Evolutionary conservation across 257 asterid genomes (phyloP).

Genomic region (Nicotiana sylvestris): DNA sequence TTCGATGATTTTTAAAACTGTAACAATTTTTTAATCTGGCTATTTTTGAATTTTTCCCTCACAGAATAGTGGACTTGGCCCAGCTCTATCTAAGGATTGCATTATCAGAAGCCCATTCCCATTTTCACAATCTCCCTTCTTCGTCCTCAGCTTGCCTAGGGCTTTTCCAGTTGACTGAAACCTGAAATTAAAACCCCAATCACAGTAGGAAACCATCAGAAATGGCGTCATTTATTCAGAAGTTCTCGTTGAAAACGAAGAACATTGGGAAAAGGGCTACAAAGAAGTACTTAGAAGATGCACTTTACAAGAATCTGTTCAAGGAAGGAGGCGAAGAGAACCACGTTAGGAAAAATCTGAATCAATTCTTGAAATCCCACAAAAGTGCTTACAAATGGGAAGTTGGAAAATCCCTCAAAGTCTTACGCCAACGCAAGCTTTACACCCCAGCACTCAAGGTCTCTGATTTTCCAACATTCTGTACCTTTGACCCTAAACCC

Average conservation of each 20-base stretch:
- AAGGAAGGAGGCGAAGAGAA: conserved; percentile 69
- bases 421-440: conserved; percentile 68
- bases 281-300: conserved; percentile 72
- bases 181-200: not conserved
- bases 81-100: not conserved
- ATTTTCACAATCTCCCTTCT: not conserved
- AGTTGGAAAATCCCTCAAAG: conserved; percentile 66
- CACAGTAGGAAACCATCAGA: not conserved
- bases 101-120: not conserved
- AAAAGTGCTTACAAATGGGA: conserved; percentile 94
- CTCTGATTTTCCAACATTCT: not conserved
- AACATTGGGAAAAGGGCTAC: conserved; percentile 53
- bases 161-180: not conserved
- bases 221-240: conserved; percentile 85
- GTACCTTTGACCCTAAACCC: too few relatives aligned
- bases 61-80: not conserved
- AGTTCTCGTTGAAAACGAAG: conserved; percentile 55
- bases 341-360: conserved; percentile 48
- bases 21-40: too few relatives aligned
- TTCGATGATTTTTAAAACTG: too few relatives aligned
- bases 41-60: too few relatives aligned
- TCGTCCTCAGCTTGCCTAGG: conserved; percentile 13
- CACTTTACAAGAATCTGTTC: conserved; percentile 73
- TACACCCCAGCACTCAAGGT: conserved; percentile 84
- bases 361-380: conserved; percentile 56